Percentiles rank a stretch among this genome's conserved stretches.
Evolutionary conservation across 2,329 filamentous ascomycete species (phyloP).

Genomic region (Xylariaceae sp.): DNA sequence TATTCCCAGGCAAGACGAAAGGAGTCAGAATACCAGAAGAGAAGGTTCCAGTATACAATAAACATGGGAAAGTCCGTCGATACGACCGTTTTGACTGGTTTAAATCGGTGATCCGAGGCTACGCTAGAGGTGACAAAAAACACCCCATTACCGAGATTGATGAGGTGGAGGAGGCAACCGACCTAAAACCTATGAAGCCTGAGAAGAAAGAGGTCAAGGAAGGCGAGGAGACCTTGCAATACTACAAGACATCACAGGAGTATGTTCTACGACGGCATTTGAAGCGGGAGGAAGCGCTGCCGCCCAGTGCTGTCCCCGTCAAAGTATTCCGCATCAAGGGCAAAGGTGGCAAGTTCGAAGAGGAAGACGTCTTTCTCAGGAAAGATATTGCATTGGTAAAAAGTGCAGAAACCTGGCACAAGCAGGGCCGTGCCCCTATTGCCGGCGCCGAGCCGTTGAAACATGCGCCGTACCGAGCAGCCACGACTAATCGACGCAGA

Average conservation of each 20-base stretch:
- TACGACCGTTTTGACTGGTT: slow-evolving; percentile 88
- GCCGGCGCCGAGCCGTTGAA: slow-evolving; percentile 72
- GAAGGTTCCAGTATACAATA: slow-evolving; percentile 74
- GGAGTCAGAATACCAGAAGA: slow-evolving; percentile 72
- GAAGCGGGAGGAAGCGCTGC: slow-evolving; percentile 83
- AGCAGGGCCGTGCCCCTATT: slow-evolving; percentile 77
- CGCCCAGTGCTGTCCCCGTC: slow-evolving; percentile 60
- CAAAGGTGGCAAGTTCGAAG: slow-evolving; percentile 66
- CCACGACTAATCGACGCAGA: slow-evolving; percentile 78
- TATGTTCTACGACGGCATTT: slow-evolving; percentile 82
- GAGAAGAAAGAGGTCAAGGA: slow-evolving; percentile 69
- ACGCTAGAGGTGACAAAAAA: slow-evolving; percentile 46
- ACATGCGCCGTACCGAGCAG: slow-evolving; percentile 80
- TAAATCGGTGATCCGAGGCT: slow-evolving; percentile 69
- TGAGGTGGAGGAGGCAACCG: slow-evolving; percentile 70
- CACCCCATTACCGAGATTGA: slow-evolving; percentile 64
- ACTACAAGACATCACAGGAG: slow-evolving; percentile 79
- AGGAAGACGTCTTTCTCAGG: slow-evolving; percentile 75
- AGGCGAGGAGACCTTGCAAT: slow-evolving; percentile 76
- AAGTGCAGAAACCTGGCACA: slow-evolving; percentile 95
- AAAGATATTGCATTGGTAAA: slow-evolving; percentile 80
- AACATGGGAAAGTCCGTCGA: slow-evolving; percentile 67
- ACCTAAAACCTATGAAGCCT: slow-evolving; percentile 66
- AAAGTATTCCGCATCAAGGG: slow-evolving; percentile 68
- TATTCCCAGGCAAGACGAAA: slow-evolving; percentile 85